These are phyloP conservation scores for Hevea brasiliensis DNA, from an alignment of 345 rosid genomes.

Conservation along the genomic window DNA sequence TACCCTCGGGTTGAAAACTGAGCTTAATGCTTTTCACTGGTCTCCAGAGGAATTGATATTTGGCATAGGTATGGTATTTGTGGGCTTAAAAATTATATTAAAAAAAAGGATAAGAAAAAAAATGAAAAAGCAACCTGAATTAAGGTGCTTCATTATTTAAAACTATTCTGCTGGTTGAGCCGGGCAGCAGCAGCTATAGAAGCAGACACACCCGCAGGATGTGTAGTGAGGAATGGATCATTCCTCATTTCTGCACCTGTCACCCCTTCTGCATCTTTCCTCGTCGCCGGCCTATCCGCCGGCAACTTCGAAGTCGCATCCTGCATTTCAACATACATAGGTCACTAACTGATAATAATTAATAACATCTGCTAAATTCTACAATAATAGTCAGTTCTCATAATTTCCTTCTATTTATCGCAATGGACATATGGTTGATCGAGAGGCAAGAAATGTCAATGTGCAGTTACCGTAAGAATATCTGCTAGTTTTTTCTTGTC, in stretches of 20 bases:
- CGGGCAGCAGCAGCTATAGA: conserved; percentile 77
- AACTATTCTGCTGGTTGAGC: conserved; percentile 46
- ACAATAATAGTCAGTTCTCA: no score
- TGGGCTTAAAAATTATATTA: no score
- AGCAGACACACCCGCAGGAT: conserved; percentile 73
- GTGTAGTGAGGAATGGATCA: conserved; percentile 62
- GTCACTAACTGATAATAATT: no score
- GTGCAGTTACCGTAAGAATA: conserved; percentile 49
- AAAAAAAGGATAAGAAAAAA: no score
- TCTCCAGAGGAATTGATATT: no score
- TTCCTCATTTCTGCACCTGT: conserved; percentile 81
- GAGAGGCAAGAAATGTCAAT: no score
- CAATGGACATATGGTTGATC: no score
- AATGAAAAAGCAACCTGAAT: neutral
- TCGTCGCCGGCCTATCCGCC: conserved; percentile 58
- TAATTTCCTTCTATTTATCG: no score
- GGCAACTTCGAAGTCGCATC: conserved; percentile 63
- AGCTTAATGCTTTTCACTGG: no score
- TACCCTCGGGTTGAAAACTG: no score
- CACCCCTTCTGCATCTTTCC: conserved; percentile 80
- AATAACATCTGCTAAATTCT: no score
- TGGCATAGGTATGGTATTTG: no score
- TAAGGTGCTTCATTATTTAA: neutral
- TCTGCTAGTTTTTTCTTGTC: conserved; percentile 69
- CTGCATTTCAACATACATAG: conserved; percentile 25